Base-by-base conservation (phyloP, 176 grass and related monocot species). In the Rhynchospora breviuscula region DNA sequence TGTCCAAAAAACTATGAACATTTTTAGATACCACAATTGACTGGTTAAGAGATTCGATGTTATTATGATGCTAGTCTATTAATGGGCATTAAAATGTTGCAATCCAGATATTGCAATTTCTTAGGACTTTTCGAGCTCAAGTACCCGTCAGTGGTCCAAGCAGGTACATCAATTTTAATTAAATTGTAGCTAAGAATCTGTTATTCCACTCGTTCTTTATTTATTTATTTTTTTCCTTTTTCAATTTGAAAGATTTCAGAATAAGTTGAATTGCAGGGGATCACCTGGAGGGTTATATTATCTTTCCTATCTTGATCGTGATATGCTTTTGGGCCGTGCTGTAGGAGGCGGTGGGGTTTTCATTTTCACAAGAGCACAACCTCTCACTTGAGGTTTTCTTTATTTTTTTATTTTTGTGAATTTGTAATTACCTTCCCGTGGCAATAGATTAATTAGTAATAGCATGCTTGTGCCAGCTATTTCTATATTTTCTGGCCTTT, bases 281-380 rank as follows among this genome's bases (percentile, higher is more conserved):
- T 95, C 95, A 65, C 92, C 89, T 62, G 95, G 92, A 86, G 95
- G 95, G 60, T 85, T 98, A 82, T 93, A 98, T 87, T 98, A 95
- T 83, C 88, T 98, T 58, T 95, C 95, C 63, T 98, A 95, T 84
- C 67, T 95, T 82, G 92, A 98, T 74, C 88, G 83, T 19, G 85
- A 95, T 85, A 95, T 98, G 95, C 91, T 98, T 65, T 82, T 98
- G 86, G 95, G 95, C 14, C 95, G 91, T 78, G 85, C 95, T 15
- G 83, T 93, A 49, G 91, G 91, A 13, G 91, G 95, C 44, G 92
- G 92, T 56, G 92, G 92, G 22, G 70, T 95, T 88, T 98, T 95
- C 84, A 81, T 98, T 82, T 98, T 98, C 85, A 98, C 92, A 85
- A 92, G 80, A 84, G 88, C 95, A 8, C 92, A 97, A 66, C 92